A percentile compares a stretch with the other conserved stretches of the same genome.
phyloP scores from a whole-genome alignment of 2,329 filamentous ascomycete species.

The Colletotrichum plurivorum region DNA sequence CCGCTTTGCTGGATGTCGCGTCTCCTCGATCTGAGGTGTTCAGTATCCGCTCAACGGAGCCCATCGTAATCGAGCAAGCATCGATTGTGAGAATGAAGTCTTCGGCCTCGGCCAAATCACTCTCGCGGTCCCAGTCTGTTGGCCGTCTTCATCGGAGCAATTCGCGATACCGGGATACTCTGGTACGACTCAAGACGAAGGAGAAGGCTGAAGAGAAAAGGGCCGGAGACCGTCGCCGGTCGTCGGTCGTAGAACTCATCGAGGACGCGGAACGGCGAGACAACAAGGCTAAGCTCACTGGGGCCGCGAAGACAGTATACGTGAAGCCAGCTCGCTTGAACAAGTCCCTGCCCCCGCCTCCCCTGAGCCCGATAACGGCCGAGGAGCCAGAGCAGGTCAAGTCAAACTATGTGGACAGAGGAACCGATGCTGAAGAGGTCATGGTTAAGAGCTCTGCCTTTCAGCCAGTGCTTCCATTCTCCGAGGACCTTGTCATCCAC shows the following conservation, averaged over 20 bases:
- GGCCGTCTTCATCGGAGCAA: conserved; percentile 51
- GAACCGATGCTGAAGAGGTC: conserved; percentile 49
- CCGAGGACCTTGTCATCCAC: conserved; percentile 70
- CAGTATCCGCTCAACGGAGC: conserved; percentile 52
- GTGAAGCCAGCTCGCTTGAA: conserved; percentile 48
- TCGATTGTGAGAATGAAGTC: conserved; percentile 54
- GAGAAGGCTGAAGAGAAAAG: conserved; percentile 26
- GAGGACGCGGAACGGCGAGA: conserved; percentile 43
- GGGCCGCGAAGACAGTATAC: conserved; percentile 49
- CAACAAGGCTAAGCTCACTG: conserved; percentile 45
- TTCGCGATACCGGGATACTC: conserved; percentile 49
- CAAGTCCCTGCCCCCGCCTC: conserved; percentile 46
- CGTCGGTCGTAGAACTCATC: conserved; percentile 47
- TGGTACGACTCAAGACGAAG: conserved; percentile 21
- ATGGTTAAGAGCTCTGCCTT: conserved; percentile 46
- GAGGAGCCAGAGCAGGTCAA: conserved; percentile 42
- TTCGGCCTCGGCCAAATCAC: conserved; percentile 43
- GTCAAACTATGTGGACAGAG: conserved; percentile 34
- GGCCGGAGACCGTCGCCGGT: conserved; percentile 40
- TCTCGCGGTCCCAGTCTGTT: conserved; percentile 54
- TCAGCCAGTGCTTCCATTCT: conserved; percentile 63
- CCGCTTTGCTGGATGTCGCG: conserved; percentile 43
- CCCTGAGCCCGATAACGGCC: conserved; percentile 41
- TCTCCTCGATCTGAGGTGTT: conserved; percentile 53
- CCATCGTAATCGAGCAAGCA: conserved; percentile 57